Conservation (phyloP, 148 eudicot genomes). For the Cornus kousa region DNA sequence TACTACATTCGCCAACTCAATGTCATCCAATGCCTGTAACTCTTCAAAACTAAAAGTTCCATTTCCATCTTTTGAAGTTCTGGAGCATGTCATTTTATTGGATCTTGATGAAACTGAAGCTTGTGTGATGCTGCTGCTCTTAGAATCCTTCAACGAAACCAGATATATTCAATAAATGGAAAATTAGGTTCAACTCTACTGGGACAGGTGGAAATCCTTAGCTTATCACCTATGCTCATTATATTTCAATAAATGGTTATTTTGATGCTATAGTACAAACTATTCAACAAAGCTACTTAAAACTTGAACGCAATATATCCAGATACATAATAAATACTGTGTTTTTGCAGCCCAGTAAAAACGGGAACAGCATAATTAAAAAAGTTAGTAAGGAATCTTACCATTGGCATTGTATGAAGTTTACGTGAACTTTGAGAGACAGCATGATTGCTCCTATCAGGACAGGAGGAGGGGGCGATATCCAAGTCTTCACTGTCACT, state of each 20-base stretch:
- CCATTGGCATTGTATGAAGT: conserved; percentile 34
- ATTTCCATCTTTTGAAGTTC: conserved; percentile 22
- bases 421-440: conserved; percentile 13
- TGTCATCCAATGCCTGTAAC: conserved; percentile 77
- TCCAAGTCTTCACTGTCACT: conserved; percentile 58
- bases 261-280: background rate
- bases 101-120: conserved; percentile 44
- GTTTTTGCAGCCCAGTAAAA: background rate
- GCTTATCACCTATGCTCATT: background rate
- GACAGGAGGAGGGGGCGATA: conserved; percentile 23
- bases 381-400: conserved; percentile 15
- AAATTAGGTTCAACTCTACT: background rate
- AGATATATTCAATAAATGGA: conserved; percentile 9
- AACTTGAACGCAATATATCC: background rate
- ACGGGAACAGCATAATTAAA: background rate
- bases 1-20: conserved; percentile 92
- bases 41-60: conserved; percentile 63
- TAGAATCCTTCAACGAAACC: conserved; percentile 45
- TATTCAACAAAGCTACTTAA: background rate
- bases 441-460: conserved; percentile 12
- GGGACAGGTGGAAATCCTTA: conserved; percentile 3
- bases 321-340: background rate
- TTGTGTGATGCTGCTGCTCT: conserved; percentile 43
- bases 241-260: background rate
- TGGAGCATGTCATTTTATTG: conserved; percentile 32